These are phyloP conservation scores for Saprolegnia diclina DNA, from an alignment of 352 stramenopile genomes.

Conservation along the genomic window DNA sequence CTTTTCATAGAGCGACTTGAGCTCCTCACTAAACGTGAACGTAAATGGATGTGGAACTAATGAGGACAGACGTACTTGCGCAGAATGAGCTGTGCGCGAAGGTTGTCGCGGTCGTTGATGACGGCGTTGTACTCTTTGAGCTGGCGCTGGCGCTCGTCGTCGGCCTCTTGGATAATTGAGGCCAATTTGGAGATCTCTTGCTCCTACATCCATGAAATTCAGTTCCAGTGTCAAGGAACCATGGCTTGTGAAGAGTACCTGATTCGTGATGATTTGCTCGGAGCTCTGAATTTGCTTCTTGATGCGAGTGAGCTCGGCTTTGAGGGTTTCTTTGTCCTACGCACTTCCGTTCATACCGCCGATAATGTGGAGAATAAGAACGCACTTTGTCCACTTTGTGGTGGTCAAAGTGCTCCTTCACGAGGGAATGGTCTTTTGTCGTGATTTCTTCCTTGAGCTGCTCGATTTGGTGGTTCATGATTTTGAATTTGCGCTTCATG, in stretches of 20 bases:
- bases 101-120: conserved; percentile 79
- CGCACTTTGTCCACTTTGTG: conserved; percentile 87
- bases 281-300: conserved; percentile 86
- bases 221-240: too few species aligned
- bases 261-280: conserved; percentile 87
- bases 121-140: conserved; percentile 80
- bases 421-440: conserved; percentile 85
- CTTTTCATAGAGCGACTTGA: conserved; percentile 86
- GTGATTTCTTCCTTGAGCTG: conserved; percentile 91
- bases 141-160: conserved; percentile 84
- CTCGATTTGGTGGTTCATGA: conserved; percentile 90
- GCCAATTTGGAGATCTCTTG: conserved; percentile 67
- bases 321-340: conserved; percentile 79
- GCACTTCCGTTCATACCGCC: not conserved
- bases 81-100: conserved; percentile 83
- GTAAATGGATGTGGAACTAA: not conserved
- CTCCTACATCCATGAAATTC: conserved; percentile 28
- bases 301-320: conserved; percentile 87
- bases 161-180: conserved; percentile 88
- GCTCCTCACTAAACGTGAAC: conserved; percentile 53
- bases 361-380: not conserved
- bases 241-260: conserved; percentile 46
- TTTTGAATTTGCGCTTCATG: conserved; percentile 89
- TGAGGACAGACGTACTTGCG: conserved; percentile 32
- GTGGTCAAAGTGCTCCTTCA: conserved; percentile 92